phyloP scores from a whole-genome alignment of 2,329 filamentous ascomycete species.

The Nemania diffusa region DNA sequence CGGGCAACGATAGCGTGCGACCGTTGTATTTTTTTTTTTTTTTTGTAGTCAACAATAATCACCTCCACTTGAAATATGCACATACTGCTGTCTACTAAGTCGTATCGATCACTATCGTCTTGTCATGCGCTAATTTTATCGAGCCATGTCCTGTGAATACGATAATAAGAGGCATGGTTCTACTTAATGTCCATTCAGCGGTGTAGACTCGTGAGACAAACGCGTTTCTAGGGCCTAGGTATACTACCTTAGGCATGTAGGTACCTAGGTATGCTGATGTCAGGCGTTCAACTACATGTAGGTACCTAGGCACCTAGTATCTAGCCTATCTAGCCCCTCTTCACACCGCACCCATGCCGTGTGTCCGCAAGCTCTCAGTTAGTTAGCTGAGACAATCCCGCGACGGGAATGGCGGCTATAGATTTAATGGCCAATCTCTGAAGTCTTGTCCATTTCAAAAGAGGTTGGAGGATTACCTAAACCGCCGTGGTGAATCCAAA shows the following conservation, averaged over 20 bases:
- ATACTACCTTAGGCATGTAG: too few relatives aligned
- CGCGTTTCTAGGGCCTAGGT: not conserved
- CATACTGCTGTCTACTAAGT: conserved; percentile 13
- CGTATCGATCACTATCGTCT: conserved; percentile 18
- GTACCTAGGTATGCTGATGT: not conserved
- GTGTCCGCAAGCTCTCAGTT: not conserved
- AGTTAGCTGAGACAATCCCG: conserved; percentile 29
- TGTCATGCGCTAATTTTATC: too few relatives aligned
- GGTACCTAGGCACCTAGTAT: too few relatives aligned
- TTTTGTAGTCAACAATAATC: not conserved
- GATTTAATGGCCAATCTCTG: conserved; percentile 37
- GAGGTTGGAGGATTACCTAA: conserved; percentile 30
- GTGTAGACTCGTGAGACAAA: conserved; percentile 21
- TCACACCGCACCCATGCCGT: too few relatives aligned
- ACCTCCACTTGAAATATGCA: not conserved
- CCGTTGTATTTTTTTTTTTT: not conserved
- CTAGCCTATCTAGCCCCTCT: too few relatives aligned
- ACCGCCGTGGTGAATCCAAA: conserved; percentile 8
- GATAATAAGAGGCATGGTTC: conserved; percentile 9
- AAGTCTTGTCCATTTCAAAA: conserved; percentile 22
- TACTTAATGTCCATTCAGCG: conserved; percentile 19
- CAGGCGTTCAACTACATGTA: conserved; percentile 5
- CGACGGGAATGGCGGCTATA: conserved; percentile 35
- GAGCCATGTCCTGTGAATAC: conserved; percentile 18
- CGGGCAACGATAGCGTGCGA: not conserved